phyloP scores from a whole-genome alignment of 352 stramenopile genomes.

The Phytophthora tubulina region DNA sequence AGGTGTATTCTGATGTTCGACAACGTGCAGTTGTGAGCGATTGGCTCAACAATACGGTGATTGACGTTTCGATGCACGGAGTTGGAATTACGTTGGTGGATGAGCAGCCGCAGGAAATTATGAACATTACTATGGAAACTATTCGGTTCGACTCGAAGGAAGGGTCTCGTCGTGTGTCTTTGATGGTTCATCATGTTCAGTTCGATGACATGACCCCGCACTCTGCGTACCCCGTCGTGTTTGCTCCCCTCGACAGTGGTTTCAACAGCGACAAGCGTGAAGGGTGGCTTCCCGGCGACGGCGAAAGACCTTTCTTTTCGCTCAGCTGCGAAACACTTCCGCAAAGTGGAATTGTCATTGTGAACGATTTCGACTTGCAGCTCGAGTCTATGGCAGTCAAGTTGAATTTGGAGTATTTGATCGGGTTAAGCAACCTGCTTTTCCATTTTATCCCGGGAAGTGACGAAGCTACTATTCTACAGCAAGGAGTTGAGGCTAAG shows the following conservation, averaged over 20 bases:
- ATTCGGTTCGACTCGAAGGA: conserved; percentile 70
- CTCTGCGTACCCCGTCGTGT: conserved; percentile 77
- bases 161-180: conserved; percentile 56
- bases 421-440: conserved; percentile 76
- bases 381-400: conserved; percentile 79
- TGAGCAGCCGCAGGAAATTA: conserved; percentile 71
- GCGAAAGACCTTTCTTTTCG: conserved; percentile 78
- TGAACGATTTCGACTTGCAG: conserved; percentile 84
- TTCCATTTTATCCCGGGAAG: conserved; percentile 77
- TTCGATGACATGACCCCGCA: conserved; percentile 87
- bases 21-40: conserved; percentile 68
- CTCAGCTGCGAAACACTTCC: conserved; percentile 73
- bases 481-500: conserved; percentile 74
- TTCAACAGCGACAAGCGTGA: conserved; percentile 91
- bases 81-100: conserved; percentile 87
- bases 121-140: conserved; percentile 91
- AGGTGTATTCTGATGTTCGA: conserved; percentile 65
- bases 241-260: conserved; percentile 83
- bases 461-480: conserved; percentile 70
- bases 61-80: conserved; percentile 81
- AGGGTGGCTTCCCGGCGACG: conserved; percentile 81
- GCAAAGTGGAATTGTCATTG: conserved; percentile 73
- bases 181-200: conserved; percentile 86
- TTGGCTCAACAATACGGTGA: conserved; percentile 78
- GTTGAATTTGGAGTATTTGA: conserved; percentile 84